Evolutionary conservation across 305 asterid species (phyloP), one percentile per base, ranked within the genome.

Genomic region (Fraxinus ornus): DNA sequence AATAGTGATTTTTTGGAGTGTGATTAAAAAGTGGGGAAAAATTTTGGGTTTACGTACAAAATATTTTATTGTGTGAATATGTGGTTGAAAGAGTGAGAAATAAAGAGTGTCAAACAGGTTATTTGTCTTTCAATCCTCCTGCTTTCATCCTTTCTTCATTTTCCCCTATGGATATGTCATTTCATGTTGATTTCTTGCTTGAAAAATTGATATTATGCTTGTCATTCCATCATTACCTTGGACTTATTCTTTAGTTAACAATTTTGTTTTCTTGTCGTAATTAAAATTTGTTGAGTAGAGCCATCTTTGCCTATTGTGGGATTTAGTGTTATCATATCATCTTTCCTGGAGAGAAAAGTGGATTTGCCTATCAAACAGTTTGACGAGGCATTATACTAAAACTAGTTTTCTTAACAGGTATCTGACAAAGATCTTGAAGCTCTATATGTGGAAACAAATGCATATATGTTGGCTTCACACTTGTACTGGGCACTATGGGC

Each of bases 401-500:
- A 75, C 7, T 72, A 15, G 62, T 35, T 74, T 22, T 81, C 24
- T 60, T 9, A 26, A 37, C 92, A 95, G 98, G 95, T 92, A 75
- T 86, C 95, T 57, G 89, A 87, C 64, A 81, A 85, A 80, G 95
- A 89, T 24, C 90, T 95, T 26, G 91, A 91, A 81, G 91, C 92
- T 80, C 90, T 95, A 19, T 93, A 90, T 57, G 90, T 83, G 28
- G 98, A 95, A 91, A 89, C 97, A 70, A 92, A 85, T 78, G 79
- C 83, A 24, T 95, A 90, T 88, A 93, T 91, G 97, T 85, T 95
- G 41, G 95, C 95, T 62, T 93, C 98, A 79, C 98, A 95, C 88
- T 80, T 93, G 79, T 93, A 86, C 87, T 95, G 98, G 98, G 98
- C 94, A 73, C 78, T 93, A 77, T 95, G 98, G 98, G 98, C 97